Evolutionary conservation across 1,284 basidiomycete genomes (phyloP).

Genomic region (Thecaphora thlaspeos): DNA sequence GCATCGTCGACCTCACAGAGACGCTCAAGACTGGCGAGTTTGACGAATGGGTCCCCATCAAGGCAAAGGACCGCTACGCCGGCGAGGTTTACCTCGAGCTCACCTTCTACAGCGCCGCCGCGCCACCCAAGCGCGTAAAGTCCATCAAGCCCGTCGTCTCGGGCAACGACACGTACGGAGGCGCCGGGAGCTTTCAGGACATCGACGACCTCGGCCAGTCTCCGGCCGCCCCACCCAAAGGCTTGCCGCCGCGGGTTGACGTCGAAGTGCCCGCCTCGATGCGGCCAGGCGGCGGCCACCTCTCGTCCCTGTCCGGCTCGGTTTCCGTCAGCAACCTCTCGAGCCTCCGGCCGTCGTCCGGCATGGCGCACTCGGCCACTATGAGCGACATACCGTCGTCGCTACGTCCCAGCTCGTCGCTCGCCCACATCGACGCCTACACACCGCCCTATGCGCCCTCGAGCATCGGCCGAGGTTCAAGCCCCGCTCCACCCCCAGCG

Average conservation of each 20-base stretch:
- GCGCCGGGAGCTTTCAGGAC: slow-evolving; percentile 44
- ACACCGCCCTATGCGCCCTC: slow-evolving; percentile 50
- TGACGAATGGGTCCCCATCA: slow-evolving; percentile 85
- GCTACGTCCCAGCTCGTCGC: slow-evolving; percentile 45
- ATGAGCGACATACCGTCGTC: slow-evolving; percentile 38
- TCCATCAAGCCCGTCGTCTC: slow-evolving; percentile 22
- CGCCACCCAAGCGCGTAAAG: slow-evolving; percentile 45
- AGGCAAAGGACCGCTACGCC: slow-evolving; percentile 50
- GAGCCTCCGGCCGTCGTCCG: slow-evolving; percentile 8
- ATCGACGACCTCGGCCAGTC: slow-evolving; percentile 31
- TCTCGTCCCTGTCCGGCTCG: slow-evolving; percentile 25
- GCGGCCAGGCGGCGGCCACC: slow-evolving; percentile 30
- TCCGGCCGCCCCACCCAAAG: slow-evolving; percentile 4
- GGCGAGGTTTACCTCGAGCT: slow-evolving; percentile 57
- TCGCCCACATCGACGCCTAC: slow-evolving; percentile 48
- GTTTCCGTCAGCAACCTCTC: slow-evolving; percentile 27
- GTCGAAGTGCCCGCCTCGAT: slow-evolving; percentile 36
- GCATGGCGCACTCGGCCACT: slow-evolving; percentile 22
- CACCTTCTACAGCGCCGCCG: slow-evolving; percentile 53
- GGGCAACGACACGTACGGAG: slow-evolving; percentile 41
- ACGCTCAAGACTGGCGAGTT: slow-evolving; percentile 92
- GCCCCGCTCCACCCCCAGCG: slow-evolving; percentile 32
- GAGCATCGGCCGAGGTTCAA: slow-evolving; percentile 33
- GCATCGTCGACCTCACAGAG: slow-evolving; percentile 80
- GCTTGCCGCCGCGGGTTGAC: not conserved